phyloP scores from a whole-genome alignment of 1,284 basidiomycete genomes.

The Trichosporon inkin region DNA sequence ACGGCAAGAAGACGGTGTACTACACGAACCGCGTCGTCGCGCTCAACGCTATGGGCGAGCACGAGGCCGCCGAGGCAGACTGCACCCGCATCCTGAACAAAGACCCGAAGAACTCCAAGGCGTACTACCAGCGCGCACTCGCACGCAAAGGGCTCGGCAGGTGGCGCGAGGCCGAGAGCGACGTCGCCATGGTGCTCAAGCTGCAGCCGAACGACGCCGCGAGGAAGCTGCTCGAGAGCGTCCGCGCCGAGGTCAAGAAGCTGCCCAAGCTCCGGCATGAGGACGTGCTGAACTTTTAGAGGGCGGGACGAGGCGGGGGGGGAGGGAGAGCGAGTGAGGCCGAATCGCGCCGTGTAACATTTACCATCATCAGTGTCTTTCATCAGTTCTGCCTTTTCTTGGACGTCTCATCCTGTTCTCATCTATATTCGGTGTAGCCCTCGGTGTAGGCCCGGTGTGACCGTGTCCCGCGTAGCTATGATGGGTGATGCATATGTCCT shows the following conservation, averaged over 20 bases:
- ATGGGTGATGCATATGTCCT: conserved; percentile 9
- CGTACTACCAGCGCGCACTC: conserved; percentile 47
- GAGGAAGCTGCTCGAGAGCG: conserved; percentile 33
- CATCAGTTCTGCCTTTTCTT: background rate
- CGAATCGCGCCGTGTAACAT: too few species aligned
- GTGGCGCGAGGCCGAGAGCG: conserved; percentile 46
- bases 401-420: background rate
- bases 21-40: conserved; percentile 51
- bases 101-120: conserved; percentile 49
- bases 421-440: background rate
- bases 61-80: conserved; percentile 44
- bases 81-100: conserved; percentile 43
- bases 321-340: too few species aligned
- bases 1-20: conserved; percentile 51
- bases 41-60: conserved; percentile 43
- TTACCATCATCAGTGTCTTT: background rate
- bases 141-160: conserved; percentile 42
- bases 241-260: conserved; percentile 34
- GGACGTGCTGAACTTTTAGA: conserved; percentile 40
- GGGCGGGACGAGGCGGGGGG: too few species aligned
- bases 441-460: background rate
- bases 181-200: conserved; percentile 39
- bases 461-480: background rate
- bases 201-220: conserved; percentile 41
- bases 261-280: conserved; percentile 34